A percentile compares a stretch with the other conserved stretches of the same genome.
These are phyloP conservation scores for Penicillium expansum DNA, from an alignment of 2,329 filamentous ascomycete species.

Conservation along the genomic window DNA sequence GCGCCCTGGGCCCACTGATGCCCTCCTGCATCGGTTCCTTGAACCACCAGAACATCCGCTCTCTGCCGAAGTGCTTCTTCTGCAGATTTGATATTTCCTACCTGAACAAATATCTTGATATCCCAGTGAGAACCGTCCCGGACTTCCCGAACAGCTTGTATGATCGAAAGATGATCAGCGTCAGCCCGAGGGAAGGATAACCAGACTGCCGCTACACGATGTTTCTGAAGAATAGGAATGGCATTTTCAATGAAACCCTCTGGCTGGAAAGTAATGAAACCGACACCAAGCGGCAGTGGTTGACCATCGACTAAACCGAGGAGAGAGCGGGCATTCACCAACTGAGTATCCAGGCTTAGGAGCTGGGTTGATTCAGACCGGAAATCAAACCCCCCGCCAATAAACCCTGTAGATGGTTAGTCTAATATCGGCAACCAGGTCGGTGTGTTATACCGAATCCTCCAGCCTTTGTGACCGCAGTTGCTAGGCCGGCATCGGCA, in stretches of 20 bases:
- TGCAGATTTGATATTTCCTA: slow-evolving; percentile 59
- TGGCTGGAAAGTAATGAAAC: slow-evolving; percentile 58
- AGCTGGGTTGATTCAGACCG: slow-evolving; percentile 15
- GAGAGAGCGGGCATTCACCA: slow-evolving; percentile 10
- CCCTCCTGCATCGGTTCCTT: slow-evolving; percentile 64
- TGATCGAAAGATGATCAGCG: slow-evolving; percentile 33
- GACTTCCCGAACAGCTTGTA: slow-evolving; percentile 30
- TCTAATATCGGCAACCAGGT: background rate
- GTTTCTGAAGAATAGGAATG: slow-evolving; percentile 52
- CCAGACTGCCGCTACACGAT: slow-evolving; percentile 62
- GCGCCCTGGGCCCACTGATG: slow-evolving; percentile 58
- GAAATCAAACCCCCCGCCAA: slow-evolving; percentile 23
- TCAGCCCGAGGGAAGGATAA: slow-evolving; percentile 59
- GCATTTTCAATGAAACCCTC: slow-evolving; percentile 28
- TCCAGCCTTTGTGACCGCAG: slow-evolving; percentile 17
- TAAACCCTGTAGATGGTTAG: slow-evolving; percentile 16
- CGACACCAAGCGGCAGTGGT: slow-evolving; percentile 56
- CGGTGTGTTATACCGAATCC: slow-evolving; percentile 16
- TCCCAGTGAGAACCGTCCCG: slow-evolving; percentile 32
- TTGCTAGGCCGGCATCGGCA: slow-evolving; percentile 15
- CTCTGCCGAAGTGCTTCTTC: slow-evolving; percentile 49
- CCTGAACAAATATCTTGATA: slow-evolving; percentile 58
- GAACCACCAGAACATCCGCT: slow-evolving; percentile 59
- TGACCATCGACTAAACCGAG: background rate
- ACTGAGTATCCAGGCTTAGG: slow-evolving; percentile 10